phyloP scores from a whole-genome alignment of 2,329 filamentous ascomycete species.

The Fusarium domesticum region DNA sequence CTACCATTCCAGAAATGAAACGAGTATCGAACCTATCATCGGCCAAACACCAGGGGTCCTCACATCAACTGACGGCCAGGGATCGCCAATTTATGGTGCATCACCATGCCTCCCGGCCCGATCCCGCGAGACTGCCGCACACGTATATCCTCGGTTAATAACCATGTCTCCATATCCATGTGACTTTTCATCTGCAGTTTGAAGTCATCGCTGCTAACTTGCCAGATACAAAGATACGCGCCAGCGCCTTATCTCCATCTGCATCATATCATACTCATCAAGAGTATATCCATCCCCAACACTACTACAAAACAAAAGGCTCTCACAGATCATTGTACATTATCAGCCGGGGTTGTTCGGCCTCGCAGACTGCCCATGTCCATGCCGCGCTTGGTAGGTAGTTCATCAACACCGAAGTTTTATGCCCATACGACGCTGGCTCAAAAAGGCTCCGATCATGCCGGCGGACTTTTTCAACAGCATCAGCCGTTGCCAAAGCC shows the following conservation, averaged over 20 bases:
- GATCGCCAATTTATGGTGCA: background rate
- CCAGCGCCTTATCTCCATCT: constrained; percentile 12
- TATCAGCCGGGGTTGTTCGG: constrained; percentile 35
- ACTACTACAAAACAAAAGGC: constrained; percentile 4
- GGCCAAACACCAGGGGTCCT: too few species aligned
- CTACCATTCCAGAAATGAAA: too few species aligned
- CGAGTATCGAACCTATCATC: too few species aligned
- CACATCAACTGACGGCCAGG: too few species aligned
- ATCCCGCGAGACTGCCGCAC: background rate
- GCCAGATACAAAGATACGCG: constrained; percentile 5
- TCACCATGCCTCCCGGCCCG: background rate
- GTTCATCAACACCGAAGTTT: constrained; percentile 33
- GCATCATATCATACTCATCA: constrained; percentile 1
- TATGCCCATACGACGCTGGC: constrained; percentile 37
- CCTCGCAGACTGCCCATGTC: constrained; percentile 36
- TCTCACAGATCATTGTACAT: constrained; percentile 37
- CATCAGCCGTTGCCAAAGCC: constrained; percentile 54
- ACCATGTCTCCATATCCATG: constrained; percentile 3
- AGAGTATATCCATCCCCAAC: background rate
- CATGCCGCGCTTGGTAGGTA: constrained; percentile 39
- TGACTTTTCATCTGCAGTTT: constrained; percentile 2
- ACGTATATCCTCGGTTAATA: constrained; percentile 22
- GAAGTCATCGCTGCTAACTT: constrained; percentile 8
- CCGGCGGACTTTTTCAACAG: constrained; percentile 46
- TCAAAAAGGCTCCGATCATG: constrained; percentile 35